Conservation (phyloP, 2,329 filamentous ascomycete species). For the Hymenoscyphus scutula region DNA sequence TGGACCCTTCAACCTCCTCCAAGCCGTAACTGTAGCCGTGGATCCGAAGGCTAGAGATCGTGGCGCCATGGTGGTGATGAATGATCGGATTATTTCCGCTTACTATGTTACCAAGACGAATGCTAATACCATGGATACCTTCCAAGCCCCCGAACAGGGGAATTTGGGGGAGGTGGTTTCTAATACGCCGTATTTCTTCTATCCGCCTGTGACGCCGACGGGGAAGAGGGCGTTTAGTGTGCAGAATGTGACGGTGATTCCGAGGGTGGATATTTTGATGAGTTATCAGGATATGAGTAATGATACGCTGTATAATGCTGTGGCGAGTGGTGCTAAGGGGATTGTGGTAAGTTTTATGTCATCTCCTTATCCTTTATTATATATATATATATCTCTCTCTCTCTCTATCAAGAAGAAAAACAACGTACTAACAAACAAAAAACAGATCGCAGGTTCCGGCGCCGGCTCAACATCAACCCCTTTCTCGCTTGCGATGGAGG, state of each 20-base stretch:
- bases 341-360: constrained; percentile 43
- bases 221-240: constrained; percentile 47
- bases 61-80: constrained; percentile 59
- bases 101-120: constrained; percentile 62
- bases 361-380: too few species aligned
- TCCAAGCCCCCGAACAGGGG: constrained; percentile 56
- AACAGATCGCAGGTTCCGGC: constrained; percentile 49
- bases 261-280: constrained; percentile 56
- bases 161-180: constrained; percentile 58
- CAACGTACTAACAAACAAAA: not conserved
- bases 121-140: constrained; percentile 62
- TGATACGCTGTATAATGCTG: constrained; percentile 46
- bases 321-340: constrained; percentile 50
- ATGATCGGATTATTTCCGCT: constrained; percentile 58
- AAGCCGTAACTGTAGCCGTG: constrained; percentile 56
- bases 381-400: too few species aligned
- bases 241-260: constrained; percentile 40
- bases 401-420: not conserved
- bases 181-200: constrained; percentile 60
- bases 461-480: constrained; percentile 48
- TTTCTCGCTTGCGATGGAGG: constrained; percentile 42
- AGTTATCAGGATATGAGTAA: constrained; percentile 53
- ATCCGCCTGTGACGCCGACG: constrained; percentile 47
- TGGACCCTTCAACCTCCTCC: constrained; percentile 60
- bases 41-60: constrained; percentile 45